A percentile compares a stretch with the other conserved stretches of the same genome.
phyloP scores from a whole-genome alignment of 2,329 filamentous ascomycete genomes.

The Colletotrichum australisinense region DNA sequence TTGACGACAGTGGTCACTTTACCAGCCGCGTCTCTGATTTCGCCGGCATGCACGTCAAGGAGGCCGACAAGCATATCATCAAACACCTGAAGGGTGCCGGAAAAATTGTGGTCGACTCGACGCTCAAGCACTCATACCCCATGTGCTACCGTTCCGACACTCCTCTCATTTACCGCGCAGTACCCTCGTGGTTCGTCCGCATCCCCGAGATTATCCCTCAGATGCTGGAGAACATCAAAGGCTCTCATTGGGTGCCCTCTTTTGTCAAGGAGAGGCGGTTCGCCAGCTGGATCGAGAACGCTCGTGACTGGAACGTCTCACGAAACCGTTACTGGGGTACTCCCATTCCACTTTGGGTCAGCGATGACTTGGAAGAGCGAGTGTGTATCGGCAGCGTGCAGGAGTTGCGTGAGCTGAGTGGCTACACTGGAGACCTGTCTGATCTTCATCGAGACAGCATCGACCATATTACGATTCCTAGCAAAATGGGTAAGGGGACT shows the following conservation, averaged over 20 bases:
- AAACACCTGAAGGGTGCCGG: slow-evolving; percentile 84
- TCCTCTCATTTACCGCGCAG: slow-evolving; percentile 90
- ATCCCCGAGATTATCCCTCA: slow-evolving; percentile 85
- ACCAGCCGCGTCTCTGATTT: slow-evolving; percentile 83
- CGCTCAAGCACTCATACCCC: slow-evolving; percentile 91
- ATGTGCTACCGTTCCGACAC: slow-evolving; percentile 97
- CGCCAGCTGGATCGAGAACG: slow-evolving; percentile 89
- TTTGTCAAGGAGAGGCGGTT: slow-evolving; percentile 94
- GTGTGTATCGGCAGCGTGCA: slow-evolving; percentile 87
- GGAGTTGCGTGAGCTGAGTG: slow-evolving; percentile 87
- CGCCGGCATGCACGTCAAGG: slow-evolving; percentile 88
- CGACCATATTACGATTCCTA: slow-evolving; percentile 93
- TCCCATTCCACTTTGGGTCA: slow-evolving; percentile 91
- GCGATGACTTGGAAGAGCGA: slow-evolving; percentile 87
- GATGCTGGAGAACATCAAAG: slow-evolving; percentile 91
- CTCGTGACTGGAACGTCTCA: slow-evolving; percentile 95
- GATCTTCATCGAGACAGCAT: slow-evolving; percentile 95
- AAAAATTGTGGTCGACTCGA: slow-evolving; percentile 84
- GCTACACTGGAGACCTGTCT: slow-evolving; percentile 83
- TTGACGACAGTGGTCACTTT: slow-evolving; percentile 87
- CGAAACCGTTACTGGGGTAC: slow-evolving; percentile 97
- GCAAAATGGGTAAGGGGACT: slow-evolving; percentile 86
- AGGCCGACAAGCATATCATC: slow-evolving; percentile 92
- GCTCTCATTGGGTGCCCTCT: slow-evolving; percentile 90
- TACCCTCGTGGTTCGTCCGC: slow-evolving; percentile 95